Evolutionary conservation across 257 asterid species (phyloP), one percentile per base, ranked within the genome.

Genomic region (Eustoma russellianum): DNA sequence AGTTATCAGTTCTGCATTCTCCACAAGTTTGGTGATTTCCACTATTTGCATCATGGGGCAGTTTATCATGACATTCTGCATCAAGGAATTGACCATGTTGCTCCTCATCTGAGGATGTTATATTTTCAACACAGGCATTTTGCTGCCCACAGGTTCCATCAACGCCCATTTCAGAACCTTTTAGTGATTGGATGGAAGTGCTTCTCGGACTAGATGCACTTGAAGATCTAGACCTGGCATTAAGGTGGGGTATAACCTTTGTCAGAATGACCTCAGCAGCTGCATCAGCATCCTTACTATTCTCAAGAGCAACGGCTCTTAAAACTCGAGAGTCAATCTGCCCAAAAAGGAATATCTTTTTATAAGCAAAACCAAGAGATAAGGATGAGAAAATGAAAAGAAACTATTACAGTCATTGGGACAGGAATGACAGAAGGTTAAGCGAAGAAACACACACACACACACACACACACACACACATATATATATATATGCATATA

Each of bases 271-370:
- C 80, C 68, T 51, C 75, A 38, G 76, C 92, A 53, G 98, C 98
- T 17, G 74, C 66, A 69, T 75, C 78, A 13, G 59, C 69, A 67
- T 91, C 96, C 60, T 75, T 78, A 56, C 69, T 48, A 60, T 91
- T 88, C 80, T 91, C 96, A 54, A 82, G 66, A 12, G 98, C 83
- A 69, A 80, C 96, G 60, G 95, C 96, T 70, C 67, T 75, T 44
- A 91, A 83, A 45, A 73, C 77, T 57, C 96, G 86, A 49, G 61
- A 30, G 69, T 91, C 98, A 72, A 91, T 59, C 98, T 91, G 62
- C 33, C 51, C 53, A 63, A 62, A 45, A 10, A 48, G 18, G 41
- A n/a, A 33, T 33, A 49, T 38, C 17, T 16, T 59, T 52, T 18
- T 16, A 5, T 15, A 40, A 19, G 47, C 3, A 17, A 41, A 41